Evolutionary conservation across 495 filamentous ascomycete genomes (phyloP), one percentile per base, ranked within the genome.

Genomic region (Penicillium steckii): DNA sequence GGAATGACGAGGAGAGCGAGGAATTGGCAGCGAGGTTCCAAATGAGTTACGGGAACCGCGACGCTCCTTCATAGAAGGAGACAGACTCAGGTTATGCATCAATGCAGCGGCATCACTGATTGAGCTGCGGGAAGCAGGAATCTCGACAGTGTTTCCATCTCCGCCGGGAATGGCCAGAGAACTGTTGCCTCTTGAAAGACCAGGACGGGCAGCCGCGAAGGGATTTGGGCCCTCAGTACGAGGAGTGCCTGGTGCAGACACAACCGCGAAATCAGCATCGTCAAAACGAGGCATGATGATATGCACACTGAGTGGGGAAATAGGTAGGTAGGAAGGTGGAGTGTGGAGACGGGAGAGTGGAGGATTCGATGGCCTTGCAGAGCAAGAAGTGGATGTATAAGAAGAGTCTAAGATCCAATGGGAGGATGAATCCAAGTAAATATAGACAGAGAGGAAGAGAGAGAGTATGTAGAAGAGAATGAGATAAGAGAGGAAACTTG

Each of bases 41-140:
- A 92, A 90, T 10, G 87, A 91, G 80, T 90, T 92, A 53, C 87
- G 80, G 27, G 88, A 90, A 19, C 82, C 74, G 42, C 87, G 74
- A 29, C 87, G 75, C 48, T 85, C 81, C 66, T 79, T 82, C 67
- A 80, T 79, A 2, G 87, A 90, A 6, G 86, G 87, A 3, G 79
- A 67, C 24, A 84, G 65, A 54, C 83, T 87, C 66, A 91, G 72
- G 51, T 80, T 79, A 75, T 90, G 87, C 87, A 90, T 90, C 70
- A 84, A 85, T 46, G 80, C 72, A 21, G 81, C 73, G 23, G 83
- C 81, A 71, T 91, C 83, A 15, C 86, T 83, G 56, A 88, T 80
- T 29, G 85, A 80, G 26, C 85, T 88, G 48, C 86, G 73, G 22
- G 84, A 77, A 17, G 87, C 85, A 17, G 87, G 87, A 43, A 92